Base-by-base conservation (phyloP, 1,284 basidiomycete genomes). In the Cutaneotrichosporon cutaneum region DNA sequence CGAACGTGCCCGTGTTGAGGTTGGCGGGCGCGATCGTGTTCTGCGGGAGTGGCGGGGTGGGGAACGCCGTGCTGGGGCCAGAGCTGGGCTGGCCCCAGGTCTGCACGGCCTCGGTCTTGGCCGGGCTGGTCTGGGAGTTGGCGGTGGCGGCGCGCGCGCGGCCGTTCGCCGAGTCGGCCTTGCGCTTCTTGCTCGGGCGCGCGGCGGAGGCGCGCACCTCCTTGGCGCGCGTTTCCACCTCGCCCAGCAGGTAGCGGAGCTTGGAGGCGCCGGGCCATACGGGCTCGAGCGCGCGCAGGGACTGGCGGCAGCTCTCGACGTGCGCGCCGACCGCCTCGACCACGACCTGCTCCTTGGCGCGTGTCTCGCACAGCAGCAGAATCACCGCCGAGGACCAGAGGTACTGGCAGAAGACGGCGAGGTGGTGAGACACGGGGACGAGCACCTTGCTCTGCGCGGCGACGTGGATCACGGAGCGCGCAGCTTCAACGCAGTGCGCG, bases 331-430 rank as follows among this genome's bases (percentile, higher is more conserved):
- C 91, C 11, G 87, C 83, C 44, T 83, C 78, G 27, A 88, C 85
- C 36, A 87, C 86, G 47, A 85, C 82, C 32, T 84, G 77, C 63
- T 93, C 90, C 4, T 68, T 73, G 1, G 88, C 86, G 74, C 92
- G 90, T 85, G 93, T 92, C 54, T 92, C 89, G 77, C 89, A 94
- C 3, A 94, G 82, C 39, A 94, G 81, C 51, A 93, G 86, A 70
- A 94, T 91, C 61, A 93, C 90, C 1, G 90, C 90, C 32, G 90
- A 92, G 68, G 90, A 92, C 82, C 93, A 94, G 21, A 94, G 83
- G 70, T 92, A 90, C 72, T 94, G 92, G 61, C 92, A 90, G 82
- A 91, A 93, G 76, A 94, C 91, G 2, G 91, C 90, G 39, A 94
- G 84, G 75, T 93, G 90, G 72, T 94, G 92, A 14, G 90, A 91